Conservation (phyloP, 129 eudicot genomes). For the Logfia minima region DNA sequence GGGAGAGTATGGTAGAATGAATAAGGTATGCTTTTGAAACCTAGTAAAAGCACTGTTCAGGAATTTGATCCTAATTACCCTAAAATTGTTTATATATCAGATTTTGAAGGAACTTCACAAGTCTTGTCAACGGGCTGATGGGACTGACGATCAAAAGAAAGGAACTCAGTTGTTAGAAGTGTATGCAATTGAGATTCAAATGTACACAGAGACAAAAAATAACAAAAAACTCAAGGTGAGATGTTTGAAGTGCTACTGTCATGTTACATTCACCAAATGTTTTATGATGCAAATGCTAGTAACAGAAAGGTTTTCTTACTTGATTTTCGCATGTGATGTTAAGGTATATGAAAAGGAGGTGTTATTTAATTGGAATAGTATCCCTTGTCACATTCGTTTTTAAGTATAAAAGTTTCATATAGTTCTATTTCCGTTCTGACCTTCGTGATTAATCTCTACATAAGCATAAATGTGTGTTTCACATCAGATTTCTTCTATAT, state of each 20-base stretch:
- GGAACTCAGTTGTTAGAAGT: constrained; percentile 97
- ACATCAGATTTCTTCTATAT: neutral
- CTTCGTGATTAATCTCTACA: neutral
- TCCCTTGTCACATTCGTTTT: neutral
- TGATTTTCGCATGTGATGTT: neutral
- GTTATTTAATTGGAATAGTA: neutral
- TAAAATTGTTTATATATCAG: constrained; percentile 33
- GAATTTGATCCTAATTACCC: constrained; percentile 1
- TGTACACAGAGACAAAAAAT: constrained; percentile 97
- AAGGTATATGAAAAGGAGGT: neutral
- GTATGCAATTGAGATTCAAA: constrained; percentile 96
- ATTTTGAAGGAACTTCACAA: constrained; percentile 97
- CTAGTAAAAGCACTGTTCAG: neutral
- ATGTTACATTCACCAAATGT: constrained; percentile 8
- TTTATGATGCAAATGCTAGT: neutral
- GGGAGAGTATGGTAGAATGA: constrained; percentile 97
- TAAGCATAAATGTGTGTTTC: neutral
- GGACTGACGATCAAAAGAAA: constrained; percentile 97
- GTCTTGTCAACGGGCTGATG: constrained; percentile 93
- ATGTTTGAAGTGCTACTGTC: constrained; percentile 2
- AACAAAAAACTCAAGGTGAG: constrained; percentile 95
- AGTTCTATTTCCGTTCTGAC: neutral
- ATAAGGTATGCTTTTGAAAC: constrained; percentile 55
- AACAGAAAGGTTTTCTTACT: neutral
- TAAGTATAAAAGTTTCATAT: neutral